Evolutionary conservation across 208 protist species (phyloP).

Genomic region (Acanthamoeba rhysodes): DNA sequence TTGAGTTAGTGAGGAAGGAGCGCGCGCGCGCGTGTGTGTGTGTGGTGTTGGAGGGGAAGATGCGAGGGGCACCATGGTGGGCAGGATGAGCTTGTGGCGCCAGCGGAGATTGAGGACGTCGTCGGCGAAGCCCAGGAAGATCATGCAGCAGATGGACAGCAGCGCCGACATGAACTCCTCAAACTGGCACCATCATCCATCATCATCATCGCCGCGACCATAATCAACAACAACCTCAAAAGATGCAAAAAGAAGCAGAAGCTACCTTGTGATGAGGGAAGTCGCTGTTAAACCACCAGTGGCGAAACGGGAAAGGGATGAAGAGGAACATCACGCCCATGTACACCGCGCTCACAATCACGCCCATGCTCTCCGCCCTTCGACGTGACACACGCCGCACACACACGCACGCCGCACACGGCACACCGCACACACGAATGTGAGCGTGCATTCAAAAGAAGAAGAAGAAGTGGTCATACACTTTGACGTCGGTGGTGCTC

Average conservation of each 20-base stretch:
- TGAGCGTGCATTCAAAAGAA: slow-evolving; percentile 85
- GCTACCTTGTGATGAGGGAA: slow-evolving; percentile 81
- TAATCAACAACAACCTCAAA: too few species aligned
- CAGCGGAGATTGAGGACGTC: slow-evolving; percentile 98
- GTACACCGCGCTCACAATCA: slow-evolving; percentile 89
- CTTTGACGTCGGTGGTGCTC: slow-evolving; percentile 89
- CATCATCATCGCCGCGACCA: too few species aligned
- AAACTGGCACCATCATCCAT: slow-evolving; percentile 77
- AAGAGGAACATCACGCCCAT: slow-evolving; percentile 90
- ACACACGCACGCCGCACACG: background rate
- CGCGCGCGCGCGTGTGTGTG: too few species aligned
- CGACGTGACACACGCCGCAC: too few species aligned
- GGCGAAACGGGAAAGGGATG: slow-evolving; percentile 78
- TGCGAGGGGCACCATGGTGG: slow-evolving; percentile 95
- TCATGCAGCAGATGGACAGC: slow-evolving; percentile 97
- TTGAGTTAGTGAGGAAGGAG: too few species aligned
- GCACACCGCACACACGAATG: slow-evolving; percentile 67
- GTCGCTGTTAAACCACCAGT: slow-evolving; percentile 55
- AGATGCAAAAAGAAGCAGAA: background rate
- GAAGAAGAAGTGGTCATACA: slow-evolving; percentile 81
- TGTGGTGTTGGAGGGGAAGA: slow-evolving; percentile 89
- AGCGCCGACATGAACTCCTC: slow-evolving; percentile 94
- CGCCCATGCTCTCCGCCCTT: slow-evolving; percentile 90
- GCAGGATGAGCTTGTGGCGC: slow-evolving; percentile 98
- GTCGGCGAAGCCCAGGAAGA: slow-evolving; percentile 99